phyloP scores from a whole-genome alignment of 805 yeast genomes.

The Blastobotrys robertii region DNA sequence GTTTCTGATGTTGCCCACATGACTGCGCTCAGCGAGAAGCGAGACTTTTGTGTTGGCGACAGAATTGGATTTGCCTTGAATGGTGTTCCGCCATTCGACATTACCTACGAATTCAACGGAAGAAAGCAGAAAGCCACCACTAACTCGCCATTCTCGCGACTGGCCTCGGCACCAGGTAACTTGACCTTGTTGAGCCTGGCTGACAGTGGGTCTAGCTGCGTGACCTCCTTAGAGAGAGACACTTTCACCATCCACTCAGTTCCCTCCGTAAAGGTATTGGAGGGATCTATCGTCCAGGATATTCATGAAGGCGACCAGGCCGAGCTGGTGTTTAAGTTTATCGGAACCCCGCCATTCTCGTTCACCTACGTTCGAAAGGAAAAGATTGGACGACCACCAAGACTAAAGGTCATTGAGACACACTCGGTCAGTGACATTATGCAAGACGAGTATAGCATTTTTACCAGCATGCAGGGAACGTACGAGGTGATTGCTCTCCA shows the following conservation, averaged over 20 bases:
- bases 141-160: conserved; percentile 45
- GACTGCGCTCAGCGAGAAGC: conserved; percentile 31
- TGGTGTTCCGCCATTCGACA: conserved; percentile 72
- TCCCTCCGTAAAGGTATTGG: conserved; percentile 74
- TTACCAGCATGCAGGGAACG: conserved; percentile 82
- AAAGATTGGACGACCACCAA: conserved; percentile 28
- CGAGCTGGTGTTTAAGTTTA: conserved; percentile 70
- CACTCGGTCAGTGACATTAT: conserved; percentile 48
- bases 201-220: conserved; percentile 69
- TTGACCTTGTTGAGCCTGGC: conserved; percentile 56
- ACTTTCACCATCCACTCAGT: conserved; percentile 39
- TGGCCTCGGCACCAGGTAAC: conserved; percentile 77
- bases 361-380: conserved; percentile 74
- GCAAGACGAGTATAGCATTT: conserved; percentile 57
- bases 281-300: conserved; percentile 69
- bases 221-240: conserved; percentile 24
- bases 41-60: conserved; percentile 86
- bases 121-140: conserved; percentile 46
- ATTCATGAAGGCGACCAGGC: conserved; percentile 94
- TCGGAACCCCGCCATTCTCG: conserved; percentile 85
- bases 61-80: conserved; percentile 63
- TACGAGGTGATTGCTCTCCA: conserved; percentile 87
- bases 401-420: conserved; percentile 47
- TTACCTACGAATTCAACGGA: conserved; percentile 66
- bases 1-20: conserved; percentile 75